These are phyloP conservation scores for Xylaria castorea DNA, from an alignment of 495 filamentous ascomycete species.

Conservation along the genomic window DNA sequence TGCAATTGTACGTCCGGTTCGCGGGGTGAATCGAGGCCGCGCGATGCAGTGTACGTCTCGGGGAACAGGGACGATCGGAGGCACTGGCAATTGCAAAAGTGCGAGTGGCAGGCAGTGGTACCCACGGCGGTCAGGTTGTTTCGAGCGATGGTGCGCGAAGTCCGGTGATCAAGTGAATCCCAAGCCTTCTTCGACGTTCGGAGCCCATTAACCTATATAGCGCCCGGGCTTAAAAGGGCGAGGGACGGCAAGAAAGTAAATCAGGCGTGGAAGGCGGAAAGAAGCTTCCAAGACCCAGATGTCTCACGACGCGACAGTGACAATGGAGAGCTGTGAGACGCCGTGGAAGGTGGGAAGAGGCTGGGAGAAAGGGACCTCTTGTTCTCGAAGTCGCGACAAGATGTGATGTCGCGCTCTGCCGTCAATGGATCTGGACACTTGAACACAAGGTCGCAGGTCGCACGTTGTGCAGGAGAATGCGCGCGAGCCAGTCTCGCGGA, in stretches of 20 bases:
- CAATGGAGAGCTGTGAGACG: slow-evolving; percentile 28
- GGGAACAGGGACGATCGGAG: slow-evolving; percentile 17
- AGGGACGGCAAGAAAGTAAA: slow-evolving; percentile 30
- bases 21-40: slow-evolving; percentile 25
- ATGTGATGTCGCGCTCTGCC: slow-evolving; percentile 29
- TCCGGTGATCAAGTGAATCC: slow-evolving; percentile 25
- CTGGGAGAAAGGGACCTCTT: slow-evolving; percentile 38
- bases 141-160: slow-evolving; percentile 22
- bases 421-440: slow-evolving; percentile 20
- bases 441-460: slow-evolving; percentile 17
- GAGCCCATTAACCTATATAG: slow-evolving; percentile 40
- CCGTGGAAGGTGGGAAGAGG: slow-evolving; percentile 27
- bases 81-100: slow-evolving; percentile 3
- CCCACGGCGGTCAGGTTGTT: slow-evolving; percentile 15
- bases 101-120: slow-evolving; percentile 15
- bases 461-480: slow-evolving; percentile 17
- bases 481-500: slow-evolving; percentile 27
- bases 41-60: slow-evolving; percentile 32
- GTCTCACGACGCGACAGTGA: slow-evolving; percentile 35
- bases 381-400: slow-evolving; percentile 44
- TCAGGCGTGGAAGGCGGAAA: slow-evolving; percentile 40
- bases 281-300: slow-evolving; percentile 40
- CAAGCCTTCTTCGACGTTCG: slow-evolving; percentile 39
- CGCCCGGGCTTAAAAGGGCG: slow-evolving; percentile 30
- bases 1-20: slow-evolving; percentile 8